phyloP scores from a whole-genome alignment of 2,329 filamentous ascomycete genomes.

The Plectosphaerella plurivora region DNA sequence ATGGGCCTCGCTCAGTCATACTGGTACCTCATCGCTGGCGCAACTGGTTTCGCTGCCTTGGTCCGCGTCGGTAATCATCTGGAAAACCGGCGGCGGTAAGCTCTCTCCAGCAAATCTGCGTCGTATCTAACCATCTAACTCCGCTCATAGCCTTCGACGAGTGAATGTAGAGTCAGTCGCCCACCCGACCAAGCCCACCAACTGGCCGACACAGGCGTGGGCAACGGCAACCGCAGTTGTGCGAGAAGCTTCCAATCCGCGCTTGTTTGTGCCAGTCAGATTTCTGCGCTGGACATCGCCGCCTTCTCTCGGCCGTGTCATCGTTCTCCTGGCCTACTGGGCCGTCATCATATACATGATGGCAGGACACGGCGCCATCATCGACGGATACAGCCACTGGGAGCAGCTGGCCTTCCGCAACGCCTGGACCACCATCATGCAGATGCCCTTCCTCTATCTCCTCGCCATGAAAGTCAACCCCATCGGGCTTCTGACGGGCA shows the following conservation, averaged over 20 bases:
- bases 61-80: constrained; percentile 39
- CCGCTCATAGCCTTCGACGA: constrained; percentile 36
- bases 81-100: constrained; percentile 36
- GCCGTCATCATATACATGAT: constrained; percentile 55
- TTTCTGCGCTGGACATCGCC: constrained; percentile 53
- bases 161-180: constrained; percentile 32
- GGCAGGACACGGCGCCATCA: constrained; percentile 35
- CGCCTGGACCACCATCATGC: constrained; percentile 61
- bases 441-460: constrained; percentile 61
- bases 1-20: constrained; percentile 48
- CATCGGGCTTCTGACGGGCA: constrained; percentile 57
- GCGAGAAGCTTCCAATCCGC: constrained; percentile 53
- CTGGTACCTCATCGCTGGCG: constrained; percentile 54
- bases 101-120: background rate
- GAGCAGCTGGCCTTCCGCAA: constrained; percentile 65
- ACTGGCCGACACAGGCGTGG: constrained; percentile 43
- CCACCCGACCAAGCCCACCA: constrained; percentile 42
- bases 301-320: constrained; percentile 50
- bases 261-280: constrained; percentile 39
- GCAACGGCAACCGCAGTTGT: constrained; percentile 54
- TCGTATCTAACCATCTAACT: background rate
- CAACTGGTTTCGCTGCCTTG: constrained; percentile 35
- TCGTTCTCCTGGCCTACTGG: constrained; percentile 54
- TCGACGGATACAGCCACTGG: constrained; percentile 51
- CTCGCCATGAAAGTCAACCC: constrained; percentile 56